Evolutionary conservation across 2,329 filamentous ascomycete species (phyloP).

Genomic region (Magnaporthiopsis incrustans): DNA sequence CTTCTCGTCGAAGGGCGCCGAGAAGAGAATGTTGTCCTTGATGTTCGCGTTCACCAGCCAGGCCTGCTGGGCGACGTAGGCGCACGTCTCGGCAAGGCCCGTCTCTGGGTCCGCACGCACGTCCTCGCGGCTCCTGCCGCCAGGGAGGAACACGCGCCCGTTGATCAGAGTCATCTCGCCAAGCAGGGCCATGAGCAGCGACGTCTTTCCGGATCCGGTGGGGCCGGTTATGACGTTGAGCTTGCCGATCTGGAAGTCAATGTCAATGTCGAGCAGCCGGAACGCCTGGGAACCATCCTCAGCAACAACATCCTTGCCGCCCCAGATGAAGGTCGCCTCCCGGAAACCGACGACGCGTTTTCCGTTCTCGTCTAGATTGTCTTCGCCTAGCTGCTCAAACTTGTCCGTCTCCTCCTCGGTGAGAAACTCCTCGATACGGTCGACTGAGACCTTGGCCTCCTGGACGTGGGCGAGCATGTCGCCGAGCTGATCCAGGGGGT

Average conservation of each 20-base stretch:
- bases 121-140: constrained; percentile 78
- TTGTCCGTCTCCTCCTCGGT: constrained; percentile 94
- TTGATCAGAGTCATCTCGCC: constrained; percentile 89
- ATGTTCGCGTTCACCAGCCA: constrained; percentile 97
- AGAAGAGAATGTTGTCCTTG: constrained; percentile 91
- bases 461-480: constrained; percentile 99
- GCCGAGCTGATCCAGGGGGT: constrained; percentile 89
- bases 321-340: constrained; percentile 84
- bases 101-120: constrained; percentile 74
- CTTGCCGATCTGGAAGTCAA: constrained; percentile 77
- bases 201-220: constrained; percentile 93
- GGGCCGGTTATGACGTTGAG: constrained; percentile 90
- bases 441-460: constrained; percentile 92
- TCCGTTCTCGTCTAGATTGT: constrained; percentile 60
- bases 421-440: constrained; percentile 91
- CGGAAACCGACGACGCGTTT: constrained; percentile 76
- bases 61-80: constrained; percentile 93
- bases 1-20: constrained; percentile 68
- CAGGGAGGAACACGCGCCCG: constrained; percentile 77
- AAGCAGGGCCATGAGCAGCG: constrained; percentile 86
- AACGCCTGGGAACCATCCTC: constrained; percentile 66
- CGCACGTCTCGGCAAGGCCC: constrained; percentile 81
- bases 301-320: constrained; percentile 53
- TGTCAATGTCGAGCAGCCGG: constrained; percentile 72
- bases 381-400: constrained; percentile 71